Base-by-base conservation (phyloP, 306 rosid species). In the Prunus davidiana region DNA sequence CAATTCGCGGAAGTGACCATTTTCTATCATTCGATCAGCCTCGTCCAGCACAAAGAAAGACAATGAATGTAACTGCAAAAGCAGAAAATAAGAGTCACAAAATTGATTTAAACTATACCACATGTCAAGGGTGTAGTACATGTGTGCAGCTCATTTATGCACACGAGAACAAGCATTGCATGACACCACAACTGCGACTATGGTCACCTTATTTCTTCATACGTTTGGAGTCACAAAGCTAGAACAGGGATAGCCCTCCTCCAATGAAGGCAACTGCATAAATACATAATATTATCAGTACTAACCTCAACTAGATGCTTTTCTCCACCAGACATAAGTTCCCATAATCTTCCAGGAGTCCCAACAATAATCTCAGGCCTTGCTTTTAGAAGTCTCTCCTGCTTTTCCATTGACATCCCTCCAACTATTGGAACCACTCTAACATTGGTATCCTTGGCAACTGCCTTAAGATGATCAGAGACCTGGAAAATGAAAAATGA, bases 291-390 rank as follows among this genome's bases (percentile, higher is more conserved):
- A 16, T 65, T 25, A 22, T 38, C 45, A 77, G 47, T 54, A 75
- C 82, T 83, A 76, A 89, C 99, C 95, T 95, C 97, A 45, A 86
- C 88, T 14, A 92, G 91, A 87, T 95, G 97, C 62, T 67, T 86
- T 64, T 90, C 97, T 76, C 99, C 97, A 41, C 87, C 85, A 51
- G 97, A 92, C 92, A 90, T 90, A 79, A 92, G 96, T 78, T 92
- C 97, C 99, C 99, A 92, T 67, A 95, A 87, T 85, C 99, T 87
- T 77, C 99, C 99, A 3, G 99, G 99, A 79, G 97, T 95, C 47
- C 96, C 97, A 19, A 95, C 97, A 84, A 95, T 69, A 87, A 95
- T 83, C 91, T 92, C 97, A 65, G 99, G 97, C 83, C 87, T 90
- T 67, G 73, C 71, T 81, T 81, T 90, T 67, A 95, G 82, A 78